phyloP scores from a whole-genome alignment of 805 yeast genomes.

The Teunomyces stri region DNA sequence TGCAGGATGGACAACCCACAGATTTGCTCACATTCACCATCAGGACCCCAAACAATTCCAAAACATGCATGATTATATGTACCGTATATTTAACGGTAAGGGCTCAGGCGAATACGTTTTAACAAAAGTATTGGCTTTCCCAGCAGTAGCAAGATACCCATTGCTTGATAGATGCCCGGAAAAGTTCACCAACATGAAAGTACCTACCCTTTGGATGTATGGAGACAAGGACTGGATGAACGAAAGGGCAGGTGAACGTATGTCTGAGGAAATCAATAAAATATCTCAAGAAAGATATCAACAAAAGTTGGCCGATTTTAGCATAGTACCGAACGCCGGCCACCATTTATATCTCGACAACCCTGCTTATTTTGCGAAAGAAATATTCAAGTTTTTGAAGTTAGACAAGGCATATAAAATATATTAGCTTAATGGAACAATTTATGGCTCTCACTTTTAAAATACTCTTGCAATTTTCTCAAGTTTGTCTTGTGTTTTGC shows the following conservation, averaged over 20 bases:
- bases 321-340: constrained; percentile 43
- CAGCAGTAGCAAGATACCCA: constrained; percentile 58
- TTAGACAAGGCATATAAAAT: constrained; percentile 9
- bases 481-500: background rate
- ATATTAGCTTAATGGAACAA: background rate
- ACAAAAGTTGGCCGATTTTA: constrained; percentile 28
- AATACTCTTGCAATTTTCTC: background rate
- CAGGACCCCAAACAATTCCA: constrained; percentile 31
- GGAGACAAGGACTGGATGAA: constrained; percentile 77
- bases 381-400: constrained; percentile 32
- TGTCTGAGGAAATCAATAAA: constrained; percentile 20
- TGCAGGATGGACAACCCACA: constrained; percentile 51
- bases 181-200: constrained; percentile 35
- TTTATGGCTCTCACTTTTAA: background rate
- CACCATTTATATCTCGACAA: constrained; percentile 58
- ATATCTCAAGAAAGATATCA: constrained; percentile 28
- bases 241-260: constrained; percentile 50
- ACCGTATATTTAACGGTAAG: constrained; percentile 49
- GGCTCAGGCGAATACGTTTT: constrained; percentile 68
- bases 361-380: constrained; percentile 33
- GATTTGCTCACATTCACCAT: constrained; percentile 42
- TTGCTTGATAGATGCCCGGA: constrained; percentile 50
- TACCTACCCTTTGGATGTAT: constrained; percentile 58
- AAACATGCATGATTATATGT: constrained; percentile 53
- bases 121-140: constrained; percentile 58